phyloP scores from a whole-genome alignment of 202 grass and related monocot genomes.

The Brachypodium distachyon region DNA sequence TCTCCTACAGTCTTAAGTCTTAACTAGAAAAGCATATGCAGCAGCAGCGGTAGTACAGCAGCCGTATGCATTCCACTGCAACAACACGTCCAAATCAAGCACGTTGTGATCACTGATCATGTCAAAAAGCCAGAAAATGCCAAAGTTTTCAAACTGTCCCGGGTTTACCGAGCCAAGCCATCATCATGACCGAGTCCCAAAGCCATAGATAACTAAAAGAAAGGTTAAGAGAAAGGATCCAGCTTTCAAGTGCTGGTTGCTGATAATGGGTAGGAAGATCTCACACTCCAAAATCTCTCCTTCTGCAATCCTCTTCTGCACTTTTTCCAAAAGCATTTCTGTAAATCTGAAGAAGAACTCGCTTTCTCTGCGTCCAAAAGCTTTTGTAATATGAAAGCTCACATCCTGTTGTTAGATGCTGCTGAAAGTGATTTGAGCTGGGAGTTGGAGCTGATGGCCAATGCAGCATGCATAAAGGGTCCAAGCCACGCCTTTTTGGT shows the following conservation, averaged over 20 bases:
- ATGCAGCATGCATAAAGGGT: background rate
- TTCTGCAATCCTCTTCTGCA: background rate
- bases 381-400: conserved; percentile 41
- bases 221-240: background rate
- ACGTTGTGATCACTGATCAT: conserved; percentile 20
- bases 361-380: background rate
- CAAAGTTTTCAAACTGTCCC: conserved; percentile 31
- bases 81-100: background rate
- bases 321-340: background rate
- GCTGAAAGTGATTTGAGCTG: conserved; percentile 27
- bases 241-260: conserved; percentile 30
- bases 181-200: conserved; percentile 35
- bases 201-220: background rate
- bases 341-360: conserved; percentile 24
- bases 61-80: conserved; percentile 13
- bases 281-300: conserved; percentile 22
- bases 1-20: background rate
- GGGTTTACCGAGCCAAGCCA: conserved; percentile 16
- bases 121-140: conserved; percentile 40
- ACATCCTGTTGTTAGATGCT: conserved; percentile 6
- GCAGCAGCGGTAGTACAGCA: background rate
- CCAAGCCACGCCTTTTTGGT: background rate
- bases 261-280: conserved; percentile 42
- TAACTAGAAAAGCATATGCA: background rate
- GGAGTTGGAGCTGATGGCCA: conserved; percentile 11